A percentile compares a stretch with the other conserved stretches of the same genome.
These are phyloP conservation scores for Canariomyces notabilis DNA, from an alignment of 2,329 filamentous ascomycete species.

Conservation along the genomic window DNA sequence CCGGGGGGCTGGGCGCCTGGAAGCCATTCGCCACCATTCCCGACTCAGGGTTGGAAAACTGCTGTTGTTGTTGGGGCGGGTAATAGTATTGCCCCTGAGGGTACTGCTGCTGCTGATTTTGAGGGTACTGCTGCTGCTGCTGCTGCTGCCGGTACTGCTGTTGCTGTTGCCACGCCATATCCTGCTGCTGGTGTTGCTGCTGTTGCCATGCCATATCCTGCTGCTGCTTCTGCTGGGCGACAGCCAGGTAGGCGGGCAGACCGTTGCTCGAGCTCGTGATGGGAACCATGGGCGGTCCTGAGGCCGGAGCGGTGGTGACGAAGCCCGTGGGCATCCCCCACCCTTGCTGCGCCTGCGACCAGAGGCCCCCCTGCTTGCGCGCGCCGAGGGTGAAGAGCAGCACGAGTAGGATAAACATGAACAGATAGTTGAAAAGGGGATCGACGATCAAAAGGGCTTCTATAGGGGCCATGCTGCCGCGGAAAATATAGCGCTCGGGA, in stretches of 20 bases:
- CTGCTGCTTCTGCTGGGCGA: slow-evolving; percentile 1
- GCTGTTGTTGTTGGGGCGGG: slow-evolving; percentile 5
- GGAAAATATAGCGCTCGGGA: not conserved
- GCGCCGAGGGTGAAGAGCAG: slow-evolving; percentile 23
- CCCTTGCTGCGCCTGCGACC: slow-evolving; percentile 21
- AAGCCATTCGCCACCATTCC: too few relatives aligned
- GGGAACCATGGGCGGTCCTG: not conserved
- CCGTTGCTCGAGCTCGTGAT: not conserved
- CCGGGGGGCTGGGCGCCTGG: too few relatives aligned
- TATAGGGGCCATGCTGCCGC: too few relatives aligned
- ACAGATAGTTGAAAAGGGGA: slow-evolving; percentile 19
- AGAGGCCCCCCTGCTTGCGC: slow-evolving; percentile 25
- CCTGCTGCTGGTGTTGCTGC: not conserved
- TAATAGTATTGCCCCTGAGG: slow-evolving; percentile 5
- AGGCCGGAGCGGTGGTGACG: not conserved
- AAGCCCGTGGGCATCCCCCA: slow-evolving; percentile 6
- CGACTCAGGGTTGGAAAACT: too few relatives aligned
- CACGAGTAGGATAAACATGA: slow-evolving; percentile 21
- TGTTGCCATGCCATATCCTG: too few relatives aligned
- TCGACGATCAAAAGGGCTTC: slow-evolving; percentile 7
- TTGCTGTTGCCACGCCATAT: too few relatives aligned
- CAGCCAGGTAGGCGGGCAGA: slow-evolving; percentile 6
- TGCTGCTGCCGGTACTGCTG: slow-evolving; percentile 1
- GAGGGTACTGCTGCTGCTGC: slow-evolving; percentile 3
- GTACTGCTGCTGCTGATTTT: slow-evolving; percentile 8